Percentiles rank a stretch among this genome's conserved stretches.
Evolutionary conservation across 2,329 filamentous ascomycete genomes (phyloP).

Genomic region (Trichoderma harzianum): DNA sequence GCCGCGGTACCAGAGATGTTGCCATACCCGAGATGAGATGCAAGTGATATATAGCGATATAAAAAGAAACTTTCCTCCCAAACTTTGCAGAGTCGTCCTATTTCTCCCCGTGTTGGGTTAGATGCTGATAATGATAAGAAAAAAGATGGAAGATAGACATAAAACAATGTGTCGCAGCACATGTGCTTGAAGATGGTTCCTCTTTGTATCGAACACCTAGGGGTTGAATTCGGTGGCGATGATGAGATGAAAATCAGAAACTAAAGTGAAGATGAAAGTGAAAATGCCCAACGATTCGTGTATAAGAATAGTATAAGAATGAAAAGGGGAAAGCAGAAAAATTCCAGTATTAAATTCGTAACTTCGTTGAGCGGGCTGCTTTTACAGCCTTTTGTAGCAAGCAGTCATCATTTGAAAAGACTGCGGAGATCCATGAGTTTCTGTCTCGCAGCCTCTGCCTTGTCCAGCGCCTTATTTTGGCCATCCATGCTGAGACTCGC

Average conservation of each 20-base stretch:
- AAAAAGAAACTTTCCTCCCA: neutral
- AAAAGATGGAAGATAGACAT: neutral
- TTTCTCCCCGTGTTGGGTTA: neutral
- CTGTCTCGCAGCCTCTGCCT: slow-evolving; percentile 55
- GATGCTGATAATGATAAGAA: neutral
- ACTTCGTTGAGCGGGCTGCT: neutral
- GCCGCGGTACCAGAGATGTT: neutral
- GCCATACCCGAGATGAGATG: slow-evolving; percentile 1
- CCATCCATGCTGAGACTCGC: slow-evolving; percentile 82
- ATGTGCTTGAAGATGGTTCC: neutral
- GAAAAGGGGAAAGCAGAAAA: neutral
- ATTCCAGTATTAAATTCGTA: neutral
- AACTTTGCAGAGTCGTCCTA: neutral
- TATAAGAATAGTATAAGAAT: neutral
- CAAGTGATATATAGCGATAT: neutral
- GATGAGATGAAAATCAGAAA: neutral
- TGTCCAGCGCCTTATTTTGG: slow-evolving; percentile 51
- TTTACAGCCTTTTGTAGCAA: neutral
- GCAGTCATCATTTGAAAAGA: slow-evolving; percentile 48
- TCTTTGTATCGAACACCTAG: neutral
- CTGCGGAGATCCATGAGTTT: slow-evolving; percentile 57
- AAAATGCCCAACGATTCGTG: neutral
- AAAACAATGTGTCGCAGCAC: neutral
- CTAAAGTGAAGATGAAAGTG: neutral
- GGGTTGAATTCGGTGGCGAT: neutral